These are phyloP conservation scores for Fragaria vesca DNA, from an alignment of 306 rosid genomes.

Conservation along the genomic window DNA sequence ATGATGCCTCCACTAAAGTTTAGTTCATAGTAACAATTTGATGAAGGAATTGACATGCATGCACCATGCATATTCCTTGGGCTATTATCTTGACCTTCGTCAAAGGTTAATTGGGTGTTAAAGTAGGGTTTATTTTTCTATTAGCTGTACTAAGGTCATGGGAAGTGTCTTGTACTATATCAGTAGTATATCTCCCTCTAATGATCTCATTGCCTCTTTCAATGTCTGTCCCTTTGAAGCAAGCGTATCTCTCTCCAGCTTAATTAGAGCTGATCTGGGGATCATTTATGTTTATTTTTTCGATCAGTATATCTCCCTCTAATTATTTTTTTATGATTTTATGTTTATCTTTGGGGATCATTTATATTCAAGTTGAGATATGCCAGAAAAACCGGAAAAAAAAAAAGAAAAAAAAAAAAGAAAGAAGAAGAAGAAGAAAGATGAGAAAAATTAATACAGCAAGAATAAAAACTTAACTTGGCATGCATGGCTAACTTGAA, in stretches of 20 bases:
- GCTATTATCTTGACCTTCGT: background rate
- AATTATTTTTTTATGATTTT: background rate
- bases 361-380: background rate
- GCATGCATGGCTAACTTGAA: background rate
- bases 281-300: background rate
- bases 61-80: background rate
- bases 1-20: slow-evolving; percentile 10
- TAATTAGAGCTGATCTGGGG: background rate
- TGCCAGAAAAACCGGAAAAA: background rate
- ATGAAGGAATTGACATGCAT: background rate
- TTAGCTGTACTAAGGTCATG: background rate
- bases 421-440: no score
- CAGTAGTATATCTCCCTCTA: background rate
- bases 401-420: background rate
- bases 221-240: slow-evolving; percentile 1
- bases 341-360: background rate
- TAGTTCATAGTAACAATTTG: background rate
- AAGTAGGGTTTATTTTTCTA: background rate
- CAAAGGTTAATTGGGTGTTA: background rate
- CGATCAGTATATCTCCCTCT: no score
- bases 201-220: background rate
- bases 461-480: slow-evolving; percentile 3
- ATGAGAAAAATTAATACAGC: background rate
- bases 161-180: background rate
- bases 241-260: background rate